A percentile compares a stretch with the other conserved stretches of the same genome.
Conservation (phyloP, 176 grass and related monocot species). For the Zoysia japonica region DNA sequence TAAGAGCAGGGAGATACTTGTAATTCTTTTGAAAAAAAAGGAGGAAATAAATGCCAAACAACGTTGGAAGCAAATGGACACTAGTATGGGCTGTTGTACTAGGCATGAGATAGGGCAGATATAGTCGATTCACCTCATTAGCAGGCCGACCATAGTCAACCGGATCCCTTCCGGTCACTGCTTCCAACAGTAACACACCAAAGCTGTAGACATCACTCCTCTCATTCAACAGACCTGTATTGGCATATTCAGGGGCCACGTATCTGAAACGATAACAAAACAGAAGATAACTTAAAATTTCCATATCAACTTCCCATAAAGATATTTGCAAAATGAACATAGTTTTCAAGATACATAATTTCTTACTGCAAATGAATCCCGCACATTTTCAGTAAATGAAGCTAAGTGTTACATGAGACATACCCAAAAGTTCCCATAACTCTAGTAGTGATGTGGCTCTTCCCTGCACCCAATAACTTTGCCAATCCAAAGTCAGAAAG, state of each 20-base stretch:
- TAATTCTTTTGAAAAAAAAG: not conserved
- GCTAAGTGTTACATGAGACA: not conserved
- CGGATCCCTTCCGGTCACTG: slow-evolving; percentile 34
- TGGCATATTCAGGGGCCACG: slow-evolving; percentile 51
- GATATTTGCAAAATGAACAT: not conserved
- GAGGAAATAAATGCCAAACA: not conserved
- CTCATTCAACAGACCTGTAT: slow-evolving; percentile 50
- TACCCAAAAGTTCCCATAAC: slow-evolving; percentile 45
- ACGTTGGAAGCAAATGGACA: not conserved
- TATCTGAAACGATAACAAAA: slow-evolving; percentile 28
- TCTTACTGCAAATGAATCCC: not conserved
- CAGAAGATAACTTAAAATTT: not conserved
- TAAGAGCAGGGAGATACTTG: not conserved
- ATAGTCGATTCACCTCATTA: slow-evolving; percentile 35
- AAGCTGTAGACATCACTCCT: slow-evolving; percentile 52
- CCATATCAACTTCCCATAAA: not conserved
- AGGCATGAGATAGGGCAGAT: not conserved
- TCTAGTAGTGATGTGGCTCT: slow-evolving; percentile 39
- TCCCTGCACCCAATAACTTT: slow-evolving; percentile 37
- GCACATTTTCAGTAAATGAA: not conserved
- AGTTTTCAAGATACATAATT: not conserved
- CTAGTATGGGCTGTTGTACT: not conserved
- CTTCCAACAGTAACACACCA: slow-evolving; percentile 39
- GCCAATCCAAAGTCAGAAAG: slow-evolving; percentile 46
- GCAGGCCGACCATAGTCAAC: slow-evolving; percentile 34